Conservation (phyloP, 495 filamentous ascomycete genomes). For the Glutinoglossum americanum region DNA sequence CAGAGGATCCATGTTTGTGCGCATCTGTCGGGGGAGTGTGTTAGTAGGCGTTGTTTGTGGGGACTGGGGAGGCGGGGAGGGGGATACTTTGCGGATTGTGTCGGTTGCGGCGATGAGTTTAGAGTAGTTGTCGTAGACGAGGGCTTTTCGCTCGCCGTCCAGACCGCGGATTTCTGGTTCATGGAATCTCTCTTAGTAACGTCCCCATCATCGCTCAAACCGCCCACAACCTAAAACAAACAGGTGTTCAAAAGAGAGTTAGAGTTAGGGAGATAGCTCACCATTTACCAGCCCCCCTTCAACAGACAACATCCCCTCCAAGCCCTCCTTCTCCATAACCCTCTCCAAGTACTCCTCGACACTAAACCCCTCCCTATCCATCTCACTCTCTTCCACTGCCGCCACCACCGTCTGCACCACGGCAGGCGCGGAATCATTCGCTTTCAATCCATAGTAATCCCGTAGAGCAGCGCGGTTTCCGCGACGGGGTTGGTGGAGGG, state of each 20-base stretch:
- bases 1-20: slow-evolving; percentile 51
- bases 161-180: slow-evolving; percentile 61
- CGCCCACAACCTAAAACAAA: not conserved
- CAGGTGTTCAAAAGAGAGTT: not conserved
- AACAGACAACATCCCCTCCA: slow-evolving; percentile 39
- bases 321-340: slow-evolving; percentile 38
- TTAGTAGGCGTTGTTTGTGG: not conserved
- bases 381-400: slow-evolving; percentile 15
- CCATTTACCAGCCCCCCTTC: slow-evolving; percentile 39
- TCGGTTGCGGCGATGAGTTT: slow-evolving; percentile 90
- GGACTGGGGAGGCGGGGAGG: not conserved
- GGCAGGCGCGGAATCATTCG: slow-evolving; percentile 17
- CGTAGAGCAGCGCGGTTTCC: slow-evolving; percentile 67
- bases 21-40: slow-evolving; percentile 26
- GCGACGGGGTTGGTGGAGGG: slow-evolving; percentile 21
- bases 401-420: slow-evolving; percentile 8
- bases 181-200: too few species aligned
- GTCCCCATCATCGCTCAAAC: too few species aligned
- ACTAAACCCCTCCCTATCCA: slow-evolving; percentile 34
- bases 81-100: slow-evolving; percentile 56
- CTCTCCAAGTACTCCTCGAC: slow-evolving; percentile 36
- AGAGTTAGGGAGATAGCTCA: slow-evolving; percentile 7
- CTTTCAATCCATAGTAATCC: slow-evolving; percentile 80
- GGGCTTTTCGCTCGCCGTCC: slow-evolving; percentile 85
- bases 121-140: slow-evolving; percentile 96